Conservation (phyloP, 2,329 filamentous ascomycete species). For the Chaetomium globosum region DNA sequence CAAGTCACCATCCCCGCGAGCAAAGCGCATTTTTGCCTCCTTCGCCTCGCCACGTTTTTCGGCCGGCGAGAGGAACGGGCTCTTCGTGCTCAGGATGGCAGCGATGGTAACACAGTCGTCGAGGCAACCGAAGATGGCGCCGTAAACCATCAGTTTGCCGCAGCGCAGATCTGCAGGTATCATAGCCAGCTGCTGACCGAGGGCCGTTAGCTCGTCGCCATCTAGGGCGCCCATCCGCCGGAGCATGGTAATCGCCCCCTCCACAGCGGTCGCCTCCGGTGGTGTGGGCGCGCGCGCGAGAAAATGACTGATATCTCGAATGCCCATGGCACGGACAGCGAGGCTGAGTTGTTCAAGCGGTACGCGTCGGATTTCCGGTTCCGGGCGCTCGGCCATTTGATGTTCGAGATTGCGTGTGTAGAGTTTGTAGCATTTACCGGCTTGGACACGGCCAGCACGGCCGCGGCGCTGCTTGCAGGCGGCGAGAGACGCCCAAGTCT, state of each 20-base stretch:
- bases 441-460: conserved; percentile 88
- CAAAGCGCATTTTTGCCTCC: conserved; percentile 73
- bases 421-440: conserved; percentile 91
- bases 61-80: conserved; percentile 81
- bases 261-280: conserved; percentile 80
- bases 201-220: conserved; percentile 81
- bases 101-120: conserved; percentile 87
- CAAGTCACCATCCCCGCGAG: conserved; percentile 78
- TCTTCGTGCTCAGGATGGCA: conserved; percentile 85
- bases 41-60: conserved; percentile 82
- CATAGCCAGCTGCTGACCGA: conserved; percentile 91
- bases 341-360: conserved; percentile 93
- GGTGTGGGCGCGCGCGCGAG: conserved; percentile 86
- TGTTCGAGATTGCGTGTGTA: conserved; percentile 85
- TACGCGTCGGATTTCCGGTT: conserved; percentile 91
- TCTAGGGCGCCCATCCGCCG: conserved; percentile 86
- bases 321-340: conserved; percentile 92
- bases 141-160: conserved; percentile 93
- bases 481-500: conserved; percentile 92
- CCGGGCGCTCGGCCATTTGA: conserved; percentile 84
- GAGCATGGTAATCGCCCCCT: conserved; percentile 78
- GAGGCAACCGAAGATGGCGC: conserved; percentile 88
- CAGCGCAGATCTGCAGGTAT: conserved; percentile 91
- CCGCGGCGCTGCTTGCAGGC: conserved; percentile 94
- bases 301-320: conserved; percentile 78